phyloP scores from a whole-genome alignment of 129 eudicot species.

The Chrysanthemum seticuspe region DNA sequence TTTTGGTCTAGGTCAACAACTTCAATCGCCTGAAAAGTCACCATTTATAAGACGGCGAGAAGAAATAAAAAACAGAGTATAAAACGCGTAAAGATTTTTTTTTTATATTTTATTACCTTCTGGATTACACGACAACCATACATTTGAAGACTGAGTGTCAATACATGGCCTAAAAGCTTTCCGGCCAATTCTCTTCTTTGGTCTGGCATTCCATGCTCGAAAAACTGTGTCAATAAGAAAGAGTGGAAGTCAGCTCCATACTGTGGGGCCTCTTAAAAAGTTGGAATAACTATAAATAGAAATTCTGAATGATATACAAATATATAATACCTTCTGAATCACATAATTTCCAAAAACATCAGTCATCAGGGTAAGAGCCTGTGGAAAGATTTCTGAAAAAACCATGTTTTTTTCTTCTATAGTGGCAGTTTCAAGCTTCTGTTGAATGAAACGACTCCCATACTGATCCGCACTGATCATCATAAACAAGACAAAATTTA shows the following conservation, averaged over 20 bases:
- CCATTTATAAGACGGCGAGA: background rate
- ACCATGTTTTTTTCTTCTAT: slow-evolving; percentile 84
- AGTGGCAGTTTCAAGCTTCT: slow-evolving; percentile 88
- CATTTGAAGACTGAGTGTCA: slow-evolving; percentile 80
- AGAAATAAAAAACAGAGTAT: background rate
- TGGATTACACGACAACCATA: slow-evolving; percentile 82
- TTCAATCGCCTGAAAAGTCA: slow-evolving; percentile 68
- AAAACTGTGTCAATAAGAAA: slow-evolving; percentile 41
- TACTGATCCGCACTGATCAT: slow-evolving; percentile 80
- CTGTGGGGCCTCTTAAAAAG: background rate
- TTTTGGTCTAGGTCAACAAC: slow-evolving; percentile 94
- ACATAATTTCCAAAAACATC: slow-evolving; percentile 96
- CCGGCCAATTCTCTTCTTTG: slow-evolving; percentile 69
- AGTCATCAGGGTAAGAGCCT: slow-evolving; percentile 86
- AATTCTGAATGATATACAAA: background rate
- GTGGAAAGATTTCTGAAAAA: slow-evolving; percentile 79
- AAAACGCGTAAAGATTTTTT: background rate
- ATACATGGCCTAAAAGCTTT: slow-evolving; percentile 70
- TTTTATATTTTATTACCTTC: slow-evolving; percentile 38
- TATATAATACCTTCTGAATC: slow-evolving; percentile 69
- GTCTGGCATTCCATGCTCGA: slow-evolving; percentile 73
- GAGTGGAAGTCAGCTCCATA: background rate
- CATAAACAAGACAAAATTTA: background rate
- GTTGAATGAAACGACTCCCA: slow-evolving; percentile 94
- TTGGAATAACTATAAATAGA: too few relatives aligned